Percentiles rank a stretch among this genome's conserved stretches.
Conservation (phyloP, 2,329 filamentous ascomycete genomes). For the Aspergillus chevalieri region DNA sequence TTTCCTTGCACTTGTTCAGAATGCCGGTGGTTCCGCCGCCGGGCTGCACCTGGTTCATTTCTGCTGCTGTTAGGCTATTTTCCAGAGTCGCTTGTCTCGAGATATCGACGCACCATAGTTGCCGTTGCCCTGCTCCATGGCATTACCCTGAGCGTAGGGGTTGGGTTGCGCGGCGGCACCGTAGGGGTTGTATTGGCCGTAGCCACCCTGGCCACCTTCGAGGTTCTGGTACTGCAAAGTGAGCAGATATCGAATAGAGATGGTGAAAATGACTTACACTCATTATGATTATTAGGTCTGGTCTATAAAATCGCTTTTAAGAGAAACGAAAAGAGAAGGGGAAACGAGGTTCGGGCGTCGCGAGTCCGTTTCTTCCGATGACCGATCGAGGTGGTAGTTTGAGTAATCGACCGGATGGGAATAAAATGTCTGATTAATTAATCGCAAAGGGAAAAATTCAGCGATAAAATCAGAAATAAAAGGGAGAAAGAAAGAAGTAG, state of each 20-base stretch:
- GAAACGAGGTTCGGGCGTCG: not conserved
- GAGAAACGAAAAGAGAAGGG: not conserved
- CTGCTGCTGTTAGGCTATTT: not conserved
- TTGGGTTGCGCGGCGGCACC: conserved; percentile 27
- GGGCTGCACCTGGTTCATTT: conserved; percentile 17
- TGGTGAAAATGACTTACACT: conserved; percentile 42
- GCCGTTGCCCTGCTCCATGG: conserved; percentile 28
- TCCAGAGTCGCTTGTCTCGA: not conserved
- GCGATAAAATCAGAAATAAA: not conserved
- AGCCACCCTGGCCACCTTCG: conserved; percentile 34
- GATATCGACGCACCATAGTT: conserved; percentile 28
- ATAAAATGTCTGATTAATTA: too few species aligned
- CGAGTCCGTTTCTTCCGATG: not conserved
- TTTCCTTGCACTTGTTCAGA: conserved; percentile 75
- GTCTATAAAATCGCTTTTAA: not conserved
- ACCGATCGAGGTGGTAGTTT: too few species aligned
- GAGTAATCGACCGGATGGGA: too few species aligned
- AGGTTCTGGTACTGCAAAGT: conserved; percentile 21
- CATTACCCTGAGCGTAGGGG: conserved; percentile 24
- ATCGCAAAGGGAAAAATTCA: too few species aligned
- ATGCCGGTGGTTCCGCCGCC: conserved; percentile 64
- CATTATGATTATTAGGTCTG: conserved; percentile 33
- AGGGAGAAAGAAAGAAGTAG: not conserved
- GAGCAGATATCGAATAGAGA: not conserved
- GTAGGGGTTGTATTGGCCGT: conserved; percentile 54